Base-by-base conservation (phyloP, 2,329 filamentous ascomycete genomes). In the Fusarium lateritium region DNA sequence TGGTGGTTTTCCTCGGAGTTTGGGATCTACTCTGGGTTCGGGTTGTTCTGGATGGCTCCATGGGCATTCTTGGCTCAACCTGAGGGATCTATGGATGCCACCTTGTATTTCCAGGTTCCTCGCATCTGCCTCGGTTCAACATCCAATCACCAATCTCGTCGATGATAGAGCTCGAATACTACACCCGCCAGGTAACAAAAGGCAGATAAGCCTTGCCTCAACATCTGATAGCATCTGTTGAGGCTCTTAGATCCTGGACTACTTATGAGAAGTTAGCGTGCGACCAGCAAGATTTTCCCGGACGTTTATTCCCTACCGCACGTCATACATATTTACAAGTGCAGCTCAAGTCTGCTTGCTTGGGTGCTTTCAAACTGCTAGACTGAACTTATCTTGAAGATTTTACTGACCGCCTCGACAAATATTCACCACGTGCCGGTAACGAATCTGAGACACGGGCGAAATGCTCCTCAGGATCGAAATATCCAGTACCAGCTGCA, bases 1-100 rank as follows among this genome's bases (percentile, higher is more conserved):
- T 67, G 62, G 62, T 67, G 62, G 53, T 69, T 70, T 42, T 52
- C 47, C 31, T 61, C 21, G n/a, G 45, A 42, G 22, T 39, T 24
- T 21, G 34, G 39, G 33, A 34, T 46, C 45, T 54, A n/a, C 28
- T 57, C 60, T 54, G 33, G 45, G 28, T 21, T 69, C 44, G 36
- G 31, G 19, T 24, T 44, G 45, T 21, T 28, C 22, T 42, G 26
- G 10, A 9, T 15, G 21, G 13, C 14, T 21, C 40, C 22, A 21
- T 8, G 39, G 39, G 10, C 21, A 28, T 8, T 21, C 40, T 28
- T 10, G 14, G 5, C 38, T 1, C 6, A 19, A 22, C 38, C 31
- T 43, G 24, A 65, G 60, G 62, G 53, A 65, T 31, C 22, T 1
- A 9, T 17, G 6, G 13, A 11, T 36, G 5, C 19, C 44, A 38